Percentiles rank a stretch among this genome's conserved stretches.
Evolutionary conservation across 805 yeast species (phyloP).

Genomic region (Saturnispora dispora): DNA sequence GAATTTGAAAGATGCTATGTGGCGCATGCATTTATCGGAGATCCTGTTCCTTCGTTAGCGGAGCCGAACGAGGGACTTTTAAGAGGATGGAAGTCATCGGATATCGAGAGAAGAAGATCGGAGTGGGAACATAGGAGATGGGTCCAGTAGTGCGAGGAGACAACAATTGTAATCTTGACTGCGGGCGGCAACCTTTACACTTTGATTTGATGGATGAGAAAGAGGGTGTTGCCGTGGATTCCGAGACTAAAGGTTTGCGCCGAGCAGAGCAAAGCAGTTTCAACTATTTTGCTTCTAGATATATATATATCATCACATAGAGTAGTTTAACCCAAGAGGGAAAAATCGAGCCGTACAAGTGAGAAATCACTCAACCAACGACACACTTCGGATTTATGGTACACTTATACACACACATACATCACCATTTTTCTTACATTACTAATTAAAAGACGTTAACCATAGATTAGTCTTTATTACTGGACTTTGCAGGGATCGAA

Average conservation of each 20-base stretch:
- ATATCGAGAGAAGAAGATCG: not conserved
- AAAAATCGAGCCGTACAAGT: not conserved
- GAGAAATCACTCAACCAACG: conserved; percentile 2
- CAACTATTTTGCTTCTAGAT: not conserved
- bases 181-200: not conserved
- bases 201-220: not conserved
- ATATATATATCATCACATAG: not conserved
- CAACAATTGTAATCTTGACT: no score
- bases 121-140: no score
- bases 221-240: not conserved
- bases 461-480: not conserved
- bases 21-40: not conserved
- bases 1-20: not conserved
- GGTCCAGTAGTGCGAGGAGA: no score
- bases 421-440: not conserved
- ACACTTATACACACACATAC: not conserved
- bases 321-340: not conserved
- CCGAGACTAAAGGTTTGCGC: not conserved
- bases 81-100: not conserved
- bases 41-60: not conserved
- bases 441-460: not conserved
- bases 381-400: not conserved
- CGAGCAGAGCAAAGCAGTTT: not conserved
- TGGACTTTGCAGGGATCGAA: not conserved
- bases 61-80: not conserved